Conservation (phyloP, 1,284 basidiomycete species). For the Pseudozyma sp. region DNA sequence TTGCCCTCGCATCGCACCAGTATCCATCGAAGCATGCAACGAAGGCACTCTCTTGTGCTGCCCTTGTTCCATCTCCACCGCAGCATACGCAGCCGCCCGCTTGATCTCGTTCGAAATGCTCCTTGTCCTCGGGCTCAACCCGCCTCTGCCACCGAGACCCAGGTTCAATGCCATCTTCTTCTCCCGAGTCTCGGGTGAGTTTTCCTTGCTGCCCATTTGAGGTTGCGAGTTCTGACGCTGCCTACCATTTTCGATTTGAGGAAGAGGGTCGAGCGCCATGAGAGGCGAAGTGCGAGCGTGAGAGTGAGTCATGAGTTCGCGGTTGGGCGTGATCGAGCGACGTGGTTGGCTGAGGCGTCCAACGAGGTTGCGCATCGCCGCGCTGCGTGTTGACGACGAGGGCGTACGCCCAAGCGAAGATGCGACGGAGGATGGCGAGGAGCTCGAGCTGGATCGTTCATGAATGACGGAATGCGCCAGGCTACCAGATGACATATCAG, state of each 20-base stretch:
- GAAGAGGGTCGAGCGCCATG: conserved; percentile 27
- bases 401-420: conserved; percentile 17
- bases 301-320: conserved; percentile 24
- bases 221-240: conserved; percentile 42
- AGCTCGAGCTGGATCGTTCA: conserved; percentile 32
- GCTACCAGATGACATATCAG: conserved; percentile 18
- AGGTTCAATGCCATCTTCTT: conserved; percentile 7
- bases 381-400: conserved; percentile 20
- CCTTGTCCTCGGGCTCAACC: conserved; percentile 25
- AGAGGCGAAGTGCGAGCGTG: conserved; percentile 30
- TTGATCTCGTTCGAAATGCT: conserved; percentile 46
- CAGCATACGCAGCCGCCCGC: conserved; percentile 26
- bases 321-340: conserved; percentile 38
- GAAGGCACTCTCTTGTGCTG: conserved; percentile 8
- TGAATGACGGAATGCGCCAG: conserved; percentile 39
- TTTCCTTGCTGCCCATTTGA: conserved; percentile 17
- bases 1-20: conserved; percentile 1
- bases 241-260: conserved; percentile 20
- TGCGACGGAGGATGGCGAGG: conserved; percentile 17
- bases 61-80: conserved; percentile 2
- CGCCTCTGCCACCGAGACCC: conserved; percentile 12
- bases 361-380: conserved; percentile 41
- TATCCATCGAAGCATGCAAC: conserved; percentile 32
- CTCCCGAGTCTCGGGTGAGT: conserved; percentile 17
- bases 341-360: conserved; percentile 37